Base-by-base conservation (phyloP, 2,329 filamentous ascomycete species). In the Colletotrichum scovillei region DNA sequence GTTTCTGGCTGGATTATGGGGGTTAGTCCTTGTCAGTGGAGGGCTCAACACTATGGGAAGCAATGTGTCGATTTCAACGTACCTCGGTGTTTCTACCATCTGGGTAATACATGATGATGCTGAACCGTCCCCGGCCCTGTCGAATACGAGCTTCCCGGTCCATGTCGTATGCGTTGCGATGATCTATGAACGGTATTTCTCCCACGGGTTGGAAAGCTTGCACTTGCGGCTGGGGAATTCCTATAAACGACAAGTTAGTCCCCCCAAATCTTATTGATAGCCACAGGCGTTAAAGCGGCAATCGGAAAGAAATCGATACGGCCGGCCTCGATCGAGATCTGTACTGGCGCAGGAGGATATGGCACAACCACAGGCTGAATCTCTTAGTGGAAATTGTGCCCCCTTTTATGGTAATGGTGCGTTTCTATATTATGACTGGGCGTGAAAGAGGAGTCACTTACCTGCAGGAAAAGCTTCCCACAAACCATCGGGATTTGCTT, bases 21-120 rank as follows among this genome's bases (percentile, higher is more conserved):
- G 19, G 14, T 42, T 0, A 11, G 19, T 60, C 19, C 12, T 3
- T 57, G 24, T 65, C 16, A 65, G 11, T 14, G 5, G 7, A 12
- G 1, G 8, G n/a, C 2, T n/a, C 9, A 19, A 16, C 5, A 42
- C 28, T 14, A 30, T 3, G 12, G 16, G 7, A 24, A n/a, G 5
- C 12, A 22, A 3, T 19, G 42, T 1, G 35, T 30, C 30, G 30
- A 30, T 30, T 52, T 7, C 6, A 26, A 16, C 60, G 28, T 5
- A 73, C 71, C 7, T 67, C 49, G 5, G 52, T 38, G 49, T 67
- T 73, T 5, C 30, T 24, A 2, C 71, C 71, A 12, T 73, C 71
- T 9, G 71, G 28, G 24, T 71, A 63, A 32, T 57, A 73, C 26
- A 67, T 38, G 8, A 69, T 55, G 59, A 73, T 73, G 38, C 32